Conservation (phyloP, 78 protist genomes). For the Protostelium mycophagum region DNA sequence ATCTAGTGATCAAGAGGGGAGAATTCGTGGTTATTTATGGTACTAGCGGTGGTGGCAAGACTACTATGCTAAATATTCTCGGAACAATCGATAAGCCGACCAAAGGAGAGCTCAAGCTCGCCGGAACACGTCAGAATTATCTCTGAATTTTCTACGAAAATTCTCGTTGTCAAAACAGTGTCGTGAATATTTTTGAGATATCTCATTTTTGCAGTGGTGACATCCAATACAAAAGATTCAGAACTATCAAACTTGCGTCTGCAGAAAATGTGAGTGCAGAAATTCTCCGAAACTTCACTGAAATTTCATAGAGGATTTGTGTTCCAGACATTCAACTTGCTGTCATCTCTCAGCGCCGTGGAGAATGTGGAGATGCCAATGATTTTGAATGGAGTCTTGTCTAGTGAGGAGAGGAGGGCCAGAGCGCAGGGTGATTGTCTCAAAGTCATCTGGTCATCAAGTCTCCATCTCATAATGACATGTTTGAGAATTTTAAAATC, state of each 20-base stretch:
- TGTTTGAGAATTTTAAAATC: no score
- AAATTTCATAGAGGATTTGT: constrained; percentile 75
- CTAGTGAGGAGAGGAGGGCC: constrained; percentile 40
- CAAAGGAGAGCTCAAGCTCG: constrained; percentile 81
- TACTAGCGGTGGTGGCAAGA: constrained; percentile 93
- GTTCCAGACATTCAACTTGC: constrained; percentile 93
- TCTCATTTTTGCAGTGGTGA: not conserved
- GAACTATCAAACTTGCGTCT: constrained; percentile 79
- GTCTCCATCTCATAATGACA: not conserved
- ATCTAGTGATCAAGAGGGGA: constrained; percentile 69
- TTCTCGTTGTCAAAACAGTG: not conserved
- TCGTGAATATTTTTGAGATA: not conserved
- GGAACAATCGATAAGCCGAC: constrained; percentile 95
- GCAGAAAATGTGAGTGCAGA: constrained; percentile 25
- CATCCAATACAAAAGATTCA: constrained; percentile 70
- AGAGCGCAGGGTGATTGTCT: constrained; percentile 35
- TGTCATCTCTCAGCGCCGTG: constrained; percentile 85
- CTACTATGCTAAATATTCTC: constrained; percentile 86
- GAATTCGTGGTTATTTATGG: constrained; percentile 90
- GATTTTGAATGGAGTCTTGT: constrained; percentile 77
- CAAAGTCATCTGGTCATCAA: not conserved
- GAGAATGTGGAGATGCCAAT: constrained; percentile 95
- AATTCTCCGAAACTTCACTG: not conserved
- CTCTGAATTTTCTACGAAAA: not conserved
- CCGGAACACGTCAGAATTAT: constrained; percentile 57